These are phyloP conservation scores for Trypanosoma mega DNA, from an alignment of 208 protist species.

Conservation along the genomic window DNA sequence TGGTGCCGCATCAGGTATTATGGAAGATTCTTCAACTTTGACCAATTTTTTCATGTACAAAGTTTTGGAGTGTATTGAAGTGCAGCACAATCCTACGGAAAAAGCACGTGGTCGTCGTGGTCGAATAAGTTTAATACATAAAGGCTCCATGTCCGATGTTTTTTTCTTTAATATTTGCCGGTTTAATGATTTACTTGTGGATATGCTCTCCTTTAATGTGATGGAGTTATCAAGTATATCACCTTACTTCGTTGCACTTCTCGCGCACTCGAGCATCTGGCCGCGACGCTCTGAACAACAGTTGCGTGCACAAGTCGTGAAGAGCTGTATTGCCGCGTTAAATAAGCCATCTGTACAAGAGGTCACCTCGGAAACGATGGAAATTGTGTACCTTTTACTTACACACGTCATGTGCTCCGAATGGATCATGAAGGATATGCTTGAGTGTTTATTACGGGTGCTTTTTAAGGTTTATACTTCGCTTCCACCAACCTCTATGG, in stretches of 20 bases:
- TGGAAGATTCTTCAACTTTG: slow-evolving; percentile 51
- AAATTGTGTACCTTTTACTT: slow-evolving; percentile 55
- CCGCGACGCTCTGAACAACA: slow-evolving; percentile 49
- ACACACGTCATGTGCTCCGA: slow-evolving; percentile 43
- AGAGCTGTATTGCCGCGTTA: slow-evolving; percentile 67
- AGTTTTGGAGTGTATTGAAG: slow-evolving; percentile 44
- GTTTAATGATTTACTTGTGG: slow-evolving; percentile 76
- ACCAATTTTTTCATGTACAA: slow-evolving; percentile 66
- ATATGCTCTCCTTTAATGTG: slow-evolving; percentile 83
- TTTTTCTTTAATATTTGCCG: slow-evolving; percentile 79
- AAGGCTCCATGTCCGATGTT: slow-evolving; percentile 32
- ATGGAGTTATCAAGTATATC: slow-evolving; percentile 58
- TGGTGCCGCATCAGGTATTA: slow-evolving; percentile 37
- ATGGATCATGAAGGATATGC: slow-evolving; percentile 69
- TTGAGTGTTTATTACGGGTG: slow-evolving; percentile 68
- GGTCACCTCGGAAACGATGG: slow-evolving; percentile 46
- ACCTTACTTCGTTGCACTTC: slow-evolving; percentile 59
- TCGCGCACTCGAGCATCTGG: slow-evolving; percentile 57
- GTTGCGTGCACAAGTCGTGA: slow-evolving; percentile 71
- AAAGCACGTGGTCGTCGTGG: neutral
- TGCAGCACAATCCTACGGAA: slow-evolving; percentile 19
- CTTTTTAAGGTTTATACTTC: slow-evolving; percentile 69
- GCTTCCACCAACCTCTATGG: slow-evolving; percentile 57
- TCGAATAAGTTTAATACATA: neutral
- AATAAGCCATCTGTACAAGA: slow-evolving; percentile 63